Evolutionary conservation across 345 rosid genomes (phyloP).

Genomic region (Sisymbrium irio): DNA sequence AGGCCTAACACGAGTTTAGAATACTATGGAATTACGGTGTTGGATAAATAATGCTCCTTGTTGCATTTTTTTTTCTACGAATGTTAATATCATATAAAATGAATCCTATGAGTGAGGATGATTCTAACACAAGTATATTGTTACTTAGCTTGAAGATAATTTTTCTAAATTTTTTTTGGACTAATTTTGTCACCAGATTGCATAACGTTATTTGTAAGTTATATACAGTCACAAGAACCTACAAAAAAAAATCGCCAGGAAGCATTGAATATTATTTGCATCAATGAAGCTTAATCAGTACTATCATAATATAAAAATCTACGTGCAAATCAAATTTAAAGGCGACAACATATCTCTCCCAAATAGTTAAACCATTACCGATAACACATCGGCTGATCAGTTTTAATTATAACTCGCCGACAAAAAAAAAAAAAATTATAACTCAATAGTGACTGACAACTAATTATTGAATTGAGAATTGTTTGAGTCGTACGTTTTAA

Average conservation of each 20-base stretch:
- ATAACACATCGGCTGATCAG: not conserved
- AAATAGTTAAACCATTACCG: not conserved
- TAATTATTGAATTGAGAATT: slow-evolving; percentile 12
- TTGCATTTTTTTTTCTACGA: no score
- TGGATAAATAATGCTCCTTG: not conserved
- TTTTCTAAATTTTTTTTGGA: no score
- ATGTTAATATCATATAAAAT: no score
- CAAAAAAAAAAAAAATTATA: no score
- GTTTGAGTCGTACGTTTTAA: slow-evolving; percentile 19
- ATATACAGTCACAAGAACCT: not conserved
- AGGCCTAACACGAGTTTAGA: not conserved
- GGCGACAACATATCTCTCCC: not conserved
- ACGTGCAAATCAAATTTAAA: not conserved
- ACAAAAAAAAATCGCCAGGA: not conserved
- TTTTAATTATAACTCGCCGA: not conserved
- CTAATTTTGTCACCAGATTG: no score
- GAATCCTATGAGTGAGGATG: no score
- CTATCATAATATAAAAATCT: not conserved
- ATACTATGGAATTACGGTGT: not conserved
- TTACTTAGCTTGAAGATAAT: not conserved
- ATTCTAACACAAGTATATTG: not conserved
- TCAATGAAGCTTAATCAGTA: not conserved
- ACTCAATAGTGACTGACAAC: not conserved
- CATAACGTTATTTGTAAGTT: not conserved
- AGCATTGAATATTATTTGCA: not conserved